Evolutionary conservation across 2,329 filamentous ascomycete species (phyloP), one percentile per base, ranked within the genome.

Genomic region (Claviceps citrina): DNA sequence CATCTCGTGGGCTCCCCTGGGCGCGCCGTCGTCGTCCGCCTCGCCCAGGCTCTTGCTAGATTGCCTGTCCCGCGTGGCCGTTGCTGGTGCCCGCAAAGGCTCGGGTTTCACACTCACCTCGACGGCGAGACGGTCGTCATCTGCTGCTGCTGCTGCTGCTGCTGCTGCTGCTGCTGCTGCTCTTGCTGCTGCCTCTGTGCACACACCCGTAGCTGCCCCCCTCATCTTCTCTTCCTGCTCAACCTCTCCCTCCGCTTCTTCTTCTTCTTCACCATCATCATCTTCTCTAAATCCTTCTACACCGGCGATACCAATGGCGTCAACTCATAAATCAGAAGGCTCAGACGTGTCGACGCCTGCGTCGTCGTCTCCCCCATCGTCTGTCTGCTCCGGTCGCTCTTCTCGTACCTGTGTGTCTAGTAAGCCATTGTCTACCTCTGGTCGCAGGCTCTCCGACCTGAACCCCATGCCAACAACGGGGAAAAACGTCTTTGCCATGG

Each of bases 381-480:
- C 66, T 45, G 57, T 65, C 48, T 56, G 56, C 49, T 67, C 67
- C 38, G 62, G 54, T 46, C 67, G 63, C 44, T 67, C 66, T 31
- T 67, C 66, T 42, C 64, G 66, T 50, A 66, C 67, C 38, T 66
- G 69, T 51, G 60, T 67, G 54, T 65, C 68, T 58, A 68, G 61
- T 53, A 67, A 68, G 60, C 66, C 63, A 51, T 59, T 67, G 48
- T 69, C 67, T 51, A 55, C 68, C 44, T 70, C 65, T 43, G 60
- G 63, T 52, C 64, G 69, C 48, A 65, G 66, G 44, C 62, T 70
- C 47, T 67, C 68, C 39, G 57, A 65, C 46, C 62, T 68, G 46
- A 72, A 75, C 52, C 71, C 71, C 47, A 65, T 74, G 63, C 68
- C 69, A 47, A 60, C 67, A 40, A 61, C 77, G 53, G 70, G 78